phyloP scores from a whole-genome alignment of 2,329 filamentous ascomycete species.

The Myriosclerotinia duriaeana region DNA sequence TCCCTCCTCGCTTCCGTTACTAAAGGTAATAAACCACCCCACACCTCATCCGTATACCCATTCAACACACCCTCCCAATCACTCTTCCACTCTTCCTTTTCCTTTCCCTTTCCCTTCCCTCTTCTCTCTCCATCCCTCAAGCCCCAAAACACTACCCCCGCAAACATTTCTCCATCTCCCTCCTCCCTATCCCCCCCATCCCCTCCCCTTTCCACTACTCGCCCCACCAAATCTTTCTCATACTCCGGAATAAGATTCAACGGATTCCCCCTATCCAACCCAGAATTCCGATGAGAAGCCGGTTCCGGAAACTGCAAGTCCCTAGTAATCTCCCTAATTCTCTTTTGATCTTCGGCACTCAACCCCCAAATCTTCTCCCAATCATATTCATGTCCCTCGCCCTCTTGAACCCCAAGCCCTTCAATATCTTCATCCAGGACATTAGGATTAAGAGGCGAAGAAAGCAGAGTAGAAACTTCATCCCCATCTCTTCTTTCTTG shows the following conservation, averaged over 20 bases:
- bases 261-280: neutral
- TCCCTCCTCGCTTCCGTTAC: conserved; percentile 58
- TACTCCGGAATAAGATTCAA: neutral
- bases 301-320: neutral
- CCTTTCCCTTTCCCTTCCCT: neutral
- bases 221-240: neutral
- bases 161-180: too few relatives aligned
- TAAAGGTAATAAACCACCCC: conserved; percentile 61
- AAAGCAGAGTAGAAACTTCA: too few relatives aligned
- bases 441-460: too few relatives aligned
- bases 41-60: conserved; percentile 64
- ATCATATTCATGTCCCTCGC: neutral
- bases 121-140: neutral
- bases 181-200: neutral
- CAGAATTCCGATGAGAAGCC: too few relatives aligned
- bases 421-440: neutral
- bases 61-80: conserved; percentile 56
- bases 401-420: too few relatives aligned
- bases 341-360: neutral
- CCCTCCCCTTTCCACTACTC: neutral
- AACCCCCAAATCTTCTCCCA: neutral
- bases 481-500: too few relatives aligned
- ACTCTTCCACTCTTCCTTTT: conserved; percentile 29
- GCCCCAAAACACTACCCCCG: neutral
- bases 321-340: neutral